Evolutionary conservation across 306 rosid genomes (phyloP).

Genomic region (Sesbania bispinosa): DNA sequence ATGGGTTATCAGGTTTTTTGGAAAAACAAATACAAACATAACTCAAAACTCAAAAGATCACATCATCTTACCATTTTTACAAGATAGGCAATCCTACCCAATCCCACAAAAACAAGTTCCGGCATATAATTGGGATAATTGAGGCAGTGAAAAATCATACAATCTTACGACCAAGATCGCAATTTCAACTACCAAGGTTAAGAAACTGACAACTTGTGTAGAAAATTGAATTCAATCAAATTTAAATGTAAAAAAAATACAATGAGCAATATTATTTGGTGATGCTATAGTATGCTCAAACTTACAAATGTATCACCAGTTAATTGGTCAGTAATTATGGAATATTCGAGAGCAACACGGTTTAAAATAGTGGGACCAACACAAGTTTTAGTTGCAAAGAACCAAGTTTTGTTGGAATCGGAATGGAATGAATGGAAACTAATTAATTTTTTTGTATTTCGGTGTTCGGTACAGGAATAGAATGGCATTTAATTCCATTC

Average conservation of each 20-base stretch:
- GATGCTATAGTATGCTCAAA: background rate
- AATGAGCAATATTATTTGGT: background rate
- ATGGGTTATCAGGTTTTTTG: too few species aligned
- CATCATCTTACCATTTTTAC: too few species aligned
- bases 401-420: too few species aligned
- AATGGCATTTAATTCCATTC: background rate
- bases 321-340: constrained; percentile 4
- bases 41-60: too few species aligned
- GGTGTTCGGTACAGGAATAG: background rate
- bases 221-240: constrained; percentile 13
- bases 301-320: background rate
- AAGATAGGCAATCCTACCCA: too few species aligned
- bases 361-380: background rate
- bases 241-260: constrained; percentile 12
- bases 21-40: too few species aligned
- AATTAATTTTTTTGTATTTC: background rate
- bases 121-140: too few species aligned
- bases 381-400: too few species aligned
- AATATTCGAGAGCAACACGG: background rate
- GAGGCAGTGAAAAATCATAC: too few species aligned
- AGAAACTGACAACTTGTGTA: background rate
- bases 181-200: too few species aligned
- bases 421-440: background rate
- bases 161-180: too few species aligned
- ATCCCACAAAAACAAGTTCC: too few species aligned